phyloP scores from a whole-genome alignment of 495 filamentous ascomycete species.

The Achaetomiella virescens region DNA sequence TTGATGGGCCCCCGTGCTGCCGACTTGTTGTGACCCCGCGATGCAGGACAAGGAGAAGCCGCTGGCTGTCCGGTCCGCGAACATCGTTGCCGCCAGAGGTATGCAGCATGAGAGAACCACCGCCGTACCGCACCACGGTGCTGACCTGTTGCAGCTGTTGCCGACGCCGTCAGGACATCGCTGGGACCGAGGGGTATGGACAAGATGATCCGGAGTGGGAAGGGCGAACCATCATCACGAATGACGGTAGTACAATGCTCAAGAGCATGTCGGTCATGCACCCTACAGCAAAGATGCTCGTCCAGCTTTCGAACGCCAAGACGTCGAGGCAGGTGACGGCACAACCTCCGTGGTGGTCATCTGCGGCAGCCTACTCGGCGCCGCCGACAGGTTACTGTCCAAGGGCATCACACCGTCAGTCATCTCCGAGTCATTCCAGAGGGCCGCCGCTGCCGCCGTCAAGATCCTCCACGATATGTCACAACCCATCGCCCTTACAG shows the following conservation, averaged over 20 bases:
- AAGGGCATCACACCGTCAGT: constrained; percentile 97
- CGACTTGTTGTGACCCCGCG: constrained; percentile 34
- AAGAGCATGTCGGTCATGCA: constrained; percentile 99
- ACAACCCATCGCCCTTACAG: constrained; percentile 81
- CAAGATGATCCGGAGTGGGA: constrained; percentile 98
- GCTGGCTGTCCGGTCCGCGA: constrained; percentile 82
- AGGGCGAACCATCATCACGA: constrained; percentile 98
- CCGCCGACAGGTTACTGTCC: constrained; percentile 77
- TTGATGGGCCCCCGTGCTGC: constrained; percentile 3
- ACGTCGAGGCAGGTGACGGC: constrained; percentile 97
- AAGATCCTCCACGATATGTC: constrained; percentile 92
- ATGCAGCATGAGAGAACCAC: constrained; percentile 26
- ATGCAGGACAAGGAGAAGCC: constrained; percentile 96
- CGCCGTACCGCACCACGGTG: not conserved
- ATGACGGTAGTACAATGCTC: constrained; percentile 98
- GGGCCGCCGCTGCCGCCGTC: constrained; percentile 82
- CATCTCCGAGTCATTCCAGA: constrained; percentile 96
- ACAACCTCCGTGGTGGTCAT: constrained; percentile 98
- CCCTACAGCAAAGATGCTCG: constrained; percentile 96
- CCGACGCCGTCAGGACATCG: constrained; percentile 89
- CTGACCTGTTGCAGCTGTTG: constrained; percentile 57
- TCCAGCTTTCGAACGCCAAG: constrained; percentile 95
- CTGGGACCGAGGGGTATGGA: constrained; percentile 68
- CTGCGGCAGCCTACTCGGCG: constrained; percentile 86
- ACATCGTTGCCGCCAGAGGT: constrained; percentile 97